Percentiles rank a stretch among this genome's conserved stretches.
These are phyloP conservation scores for Phytophthora hybrid DNA, from an alignment of 352 stramenopile genomes.

Conservation along the genomic window DNA sequence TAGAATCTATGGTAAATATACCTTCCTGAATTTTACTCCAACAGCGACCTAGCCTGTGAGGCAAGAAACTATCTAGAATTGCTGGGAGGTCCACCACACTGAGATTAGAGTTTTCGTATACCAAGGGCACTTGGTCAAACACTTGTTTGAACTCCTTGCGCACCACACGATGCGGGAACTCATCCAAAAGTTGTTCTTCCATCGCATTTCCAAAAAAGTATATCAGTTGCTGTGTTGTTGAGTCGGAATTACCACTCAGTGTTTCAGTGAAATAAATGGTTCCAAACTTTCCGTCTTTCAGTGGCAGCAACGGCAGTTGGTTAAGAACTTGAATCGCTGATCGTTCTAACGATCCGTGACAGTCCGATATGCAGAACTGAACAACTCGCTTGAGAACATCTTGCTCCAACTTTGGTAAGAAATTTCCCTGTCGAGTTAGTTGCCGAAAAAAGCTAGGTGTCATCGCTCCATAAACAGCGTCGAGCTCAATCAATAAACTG, in stretches of 20 bases:
- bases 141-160: constrained; percentile 46
- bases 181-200: constrained; percentile 61
- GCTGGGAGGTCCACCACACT: constrained; percentile 37
- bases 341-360: constrained; percentile 11
- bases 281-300: constrained; percentile 57
- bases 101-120: constrained; percentile 63
- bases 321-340: constrained; percentile 36
- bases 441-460: constrained; percentile 65
- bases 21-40: constrained; percentile 41
- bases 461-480: constrained; percentile 63
- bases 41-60: constrained; percentile 43
- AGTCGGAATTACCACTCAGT: not conserved
- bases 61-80: constrained; percentile 55
- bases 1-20: constrained; percentile 39
- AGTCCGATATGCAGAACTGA: constrained; percentile 61
- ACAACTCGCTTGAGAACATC: constrained; percentile 46
- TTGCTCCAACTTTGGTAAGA: constrained; percentile 44
- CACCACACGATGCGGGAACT: constrained; percentile 54
- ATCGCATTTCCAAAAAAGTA: constrained; percentile 56
- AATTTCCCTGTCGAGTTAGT: constrained; percentile 44
- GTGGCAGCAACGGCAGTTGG: constrained; percentile 51
- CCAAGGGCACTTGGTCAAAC: constrained; percentile 53
- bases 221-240: constrained; percentile 19
- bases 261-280: constrained; percentile 36
- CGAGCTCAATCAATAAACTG: constrained; percentile 55